These are phyloP conservation scores for Dactylonectria estremocensis DNA, from an alignment of 2,329 filamentous ascomycete genomes.

Conservation along the genomic window DNA sequence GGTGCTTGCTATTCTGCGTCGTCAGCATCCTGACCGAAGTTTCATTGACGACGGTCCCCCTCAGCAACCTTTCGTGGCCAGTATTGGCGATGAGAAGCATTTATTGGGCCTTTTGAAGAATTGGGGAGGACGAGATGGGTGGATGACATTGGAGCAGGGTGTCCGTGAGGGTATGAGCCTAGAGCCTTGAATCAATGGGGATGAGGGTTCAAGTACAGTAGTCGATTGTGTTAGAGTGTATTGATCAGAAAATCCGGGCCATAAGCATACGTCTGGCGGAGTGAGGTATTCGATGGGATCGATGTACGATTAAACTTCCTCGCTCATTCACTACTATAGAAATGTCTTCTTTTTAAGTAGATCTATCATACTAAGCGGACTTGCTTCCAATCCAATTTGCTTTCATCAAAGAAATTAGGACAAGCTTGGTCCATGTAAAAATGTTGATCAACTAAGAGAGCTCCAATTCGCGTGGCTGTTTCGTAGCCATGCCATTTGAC, in stretches of 20 bases:
- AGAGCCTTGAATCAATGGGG: neutral
- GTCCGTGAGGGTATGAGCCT: neutral
- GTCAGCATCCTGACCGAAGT: neutral
- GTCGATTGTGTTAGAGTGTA: too few relatives aligned
- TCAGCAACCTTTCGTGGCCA: neutral
- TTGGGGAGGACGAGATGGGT: neutral
- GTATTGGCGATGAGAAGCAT: neutral
- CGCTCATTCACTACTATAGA: too few relatives aligned
- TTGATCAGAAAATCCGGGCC: too few relatives aligned
- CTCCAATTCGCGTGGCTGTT: conserved; percentile 1
- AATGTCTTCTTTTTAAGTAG: too few relatives aligned
- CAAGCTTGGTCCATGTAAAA: neutral
- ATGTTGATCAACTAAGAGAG: neutral
- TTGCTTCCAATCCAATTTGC: neutral
- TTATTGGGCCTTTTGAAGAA: neutral
- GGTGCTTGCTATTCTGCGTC: neutral
- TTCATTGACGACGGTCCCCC: neutral
- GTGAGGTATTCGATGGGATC: too few relatives aligned
- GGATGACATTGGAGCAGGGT: neutral
- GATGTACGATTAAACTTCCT: too few relatives aligned
- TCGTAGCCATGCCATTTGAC: neutral
- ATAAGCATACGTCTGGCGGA: too few relatives aligned
- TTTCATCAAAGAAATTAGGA: conserved; percentile 1
- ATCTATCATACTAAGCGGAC: neutral
- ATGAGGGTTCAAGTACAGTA: too few relatives aligned